phyloP scores from a whole-genome alignment of 192 early-diverging fungal species.

The Dissophora ornata region DNA sequence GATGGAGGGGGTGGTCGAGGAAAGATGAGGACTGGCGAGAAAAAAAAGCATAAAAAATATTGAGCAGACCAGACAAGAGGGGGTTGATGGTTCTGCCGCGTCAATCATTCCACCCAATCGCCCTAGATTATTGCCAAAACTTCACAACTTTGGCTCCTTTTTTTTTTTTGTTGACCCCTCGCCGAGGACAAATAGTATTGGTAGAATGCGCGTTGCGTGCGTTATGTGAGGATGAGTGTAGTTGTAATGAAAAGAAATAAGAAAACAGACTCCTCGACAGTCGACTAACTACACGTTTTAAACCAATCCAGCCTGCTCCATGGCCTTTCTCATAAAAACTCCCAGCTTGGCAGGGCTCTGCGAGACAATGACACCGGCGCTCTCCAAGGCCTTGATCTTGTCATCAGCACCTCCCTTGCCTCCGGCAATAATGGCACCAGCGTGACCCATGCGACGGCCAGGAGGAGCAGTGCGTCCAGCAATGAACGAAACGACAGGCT shows the following conservation, averaged over 20 bases:
- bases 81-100: no score
- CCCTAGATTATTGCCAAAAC: no score
- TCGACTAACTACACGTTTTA: conserved; percentile 12
- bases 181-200: no score
- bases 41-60: background rate
- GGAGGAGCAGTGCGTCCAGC: conserved; percentile 99
- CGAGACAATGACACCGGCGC: conserved; percentile 92
- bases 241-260: conserved; percentile 5
- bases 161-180: no score
- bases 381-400: conserved; percentile 98
- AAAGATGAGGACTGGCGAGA: no score
- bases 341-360: conserved; percentile 97
- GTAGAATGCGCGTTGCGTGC: no score
- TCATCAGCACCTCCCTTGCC: conserved; percentile 98
- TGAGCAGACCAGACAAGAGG: background rate
- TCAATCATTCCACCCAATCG: no score
- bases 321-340: conserved; percentile 77
- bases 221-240: background rate
- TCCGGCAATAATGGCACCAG: conserved; percentile 99
- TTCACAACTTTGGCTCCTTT: no score
- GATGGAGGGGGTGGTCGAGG: background rate
- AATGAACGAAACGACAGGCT: conserved; percentile 99
- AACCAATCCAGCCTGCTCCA: conserved; percentile 64
- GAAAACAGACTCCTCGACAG: no score
- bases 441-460: conserved; percentile 99